Conservation (phyloP, 148 eudicot genomes). For the Talinum fruticosum region DNA sequence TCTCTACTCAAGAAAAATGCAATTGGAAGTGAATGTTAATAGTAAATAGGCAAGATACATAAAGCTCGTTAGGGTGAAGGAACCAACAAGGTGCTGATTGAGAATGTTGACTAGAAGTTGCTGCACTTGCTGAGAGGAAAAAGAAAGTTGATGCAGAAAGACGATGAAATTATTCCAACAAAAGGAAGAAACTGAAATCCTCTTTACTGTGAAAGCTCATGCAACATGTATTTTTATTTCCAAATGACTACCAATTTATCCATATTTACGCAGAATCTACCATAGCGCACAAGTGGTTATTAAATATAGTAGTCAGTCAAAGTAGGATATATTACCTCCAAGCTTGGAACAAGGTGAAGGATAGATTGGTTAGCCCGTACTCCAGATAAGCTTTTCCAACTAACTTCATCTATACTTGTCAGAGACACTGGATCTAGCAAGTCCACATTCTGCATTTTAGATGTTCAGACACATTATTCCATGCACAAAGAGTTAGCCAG, state of each 20-base stretch:
- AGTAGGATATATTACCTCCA: slow-evolving; percentile 36
- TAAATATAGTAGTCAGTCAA: neutral
- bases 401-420: slow-evolving; percentile 51
- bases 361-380: slow-evolving; percentile 55
- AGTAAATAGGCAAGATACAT: neutral
- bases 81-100: neutral
- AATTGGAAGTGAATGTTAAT: no score
- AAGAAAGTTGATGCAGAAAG: neutral
- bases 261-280: neutral
- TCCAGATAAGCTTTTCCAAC: slow-evolving; percentile 63
- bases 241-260: neutral
- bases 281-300: neutral
- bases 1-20: neutral
- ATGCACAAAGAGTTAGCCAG: neutral
- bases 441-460: slow-evolving; percentile 49
- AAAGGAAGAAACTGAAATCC: no score
- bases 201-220: neutral
- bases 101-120: neutral
- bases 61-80: neutral
- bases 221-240: neutral
- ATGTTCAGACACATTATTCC: neutral
- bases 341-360: slow-evolving; percentile 53
- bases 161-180: neutral
- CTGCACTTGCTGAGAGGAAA: neutral
- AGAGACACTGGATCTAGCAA: slow-evolving; percentile 38